phyloP scores from a whole-genome alignment of 805 yeast species.

The Hanseniaspora meyeri region DNA sequence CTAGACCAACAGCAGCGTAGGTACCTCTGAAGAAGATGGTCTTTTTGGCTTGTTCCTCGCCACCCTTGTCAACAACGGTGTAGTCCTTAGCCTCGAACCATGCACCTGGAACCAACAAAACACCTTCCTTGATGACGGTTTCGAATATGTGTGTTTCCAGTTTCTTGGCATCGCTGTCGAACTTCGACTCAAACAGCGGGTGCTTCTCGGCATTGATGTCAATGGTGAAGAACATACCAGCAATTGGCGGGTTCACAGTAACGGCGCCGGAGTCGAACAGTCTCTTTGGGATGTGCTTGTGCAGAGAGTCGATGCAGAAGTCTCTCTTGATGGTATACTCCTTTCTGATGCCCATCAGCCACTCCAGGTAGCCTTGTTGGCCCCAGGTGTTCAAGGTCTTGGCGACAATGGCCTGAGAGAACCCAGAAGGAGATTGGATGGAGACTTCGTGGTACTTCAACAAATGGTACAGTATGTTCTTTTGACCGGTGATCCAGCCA shows the following conservation, averaged over 20 bases:
- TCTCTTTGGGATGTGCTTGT: slow-evolving; percentile 41
- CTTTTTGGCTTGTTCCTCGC: slow-evolving; percentile 33
- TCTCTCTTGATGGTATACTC: slow-evolving; percentile 85
- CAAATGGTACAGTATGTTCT: slow-evolving; percentile 47
- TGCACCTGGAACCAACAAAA: slow-evolving; percentile 69
- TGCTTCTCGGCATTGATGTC: slow-evolving; percentile 65
- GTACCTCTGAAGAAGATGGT: slow-evolving; percentile 72
- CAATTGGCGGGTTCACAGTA: slow-evolving; percentile 48
- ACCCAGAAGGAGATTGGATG: slow-evolving; percentile 70
- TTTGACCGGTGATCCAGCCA: slow-evolving; percentile 81
- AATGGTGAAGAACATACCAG: slow-evolving; percentile 80
- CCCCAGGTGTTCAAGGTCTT: slow-evolving; percentile 80
- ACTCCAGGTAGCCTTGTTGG: slow-evolving; percentile 73
- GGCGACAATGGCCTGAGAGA: slow-evolving; percentile 57
- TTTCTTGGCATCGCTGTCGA: slow-evolving; percentile 43
- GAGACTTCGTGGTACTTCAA: slow-evolving; percentile 68
- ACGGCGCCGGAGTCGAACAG: slow-evolving; percentile 19
- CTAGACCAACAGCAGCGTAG: slow-evolving; percentile 72
- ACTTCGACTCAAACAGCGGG: slow-evolving; percentile 54
- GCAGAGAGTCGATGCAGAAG: slow-evolving; percentile 65
- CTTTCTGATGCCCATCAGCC: slow-evolving; percentile 72
- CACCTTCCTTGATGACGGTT: slow-evolving; percentile 45
- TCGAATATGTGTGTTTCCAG: slow-evolving; percentile 57
- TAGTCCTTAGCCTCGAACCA: slow-evolving; percentile 43
- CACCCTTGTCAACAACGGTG: slow-evolving; percentile 24